Base-by-base conservation (phyloP, 108 stramenopile genomes). In the Parietichytrium sp. region DNA sequence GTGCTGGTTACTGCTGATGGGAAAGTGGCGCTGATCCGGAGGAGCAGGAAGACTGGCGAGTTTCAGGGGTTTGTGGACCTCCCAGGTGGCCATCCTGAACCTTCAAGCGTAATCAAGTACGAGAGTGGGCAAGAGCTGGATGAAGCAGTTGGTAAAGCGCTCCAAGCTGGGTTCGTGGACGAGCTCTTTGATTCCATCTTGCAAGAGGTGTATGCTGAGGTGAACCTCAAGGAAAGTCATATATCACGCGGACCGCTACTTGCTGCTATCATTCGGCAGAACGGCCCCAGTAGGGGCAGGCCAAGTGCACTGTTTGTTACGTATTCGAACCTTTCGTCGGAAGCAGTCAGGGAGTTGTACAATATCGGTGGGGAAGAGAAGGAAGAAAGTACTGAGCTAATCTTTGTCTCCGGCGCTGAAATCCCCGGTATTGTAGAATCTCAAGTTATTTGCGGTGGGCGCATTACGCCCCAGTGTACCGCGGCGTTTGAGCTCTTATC, bases 31-130 rank as follows among this genome's bases (percentile, higher is more conserved):
- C 3, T 72, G 10, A 25, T 72, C 15, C 61, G 25, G 15, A 33
- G 61, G 13, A 72, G 61, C 20, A 33, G 23, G 12, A 10, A 8
- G 0, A 72, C 61, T 6, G 61, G 61, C 20, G 61, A 72, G 42
- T 72, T 45, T 45, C 61, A 72, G 45, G 61, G 61, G 2, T 72
- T 72, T 27, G 38, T 72, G 33, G 61, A 72, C 33, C 61, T 72
- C 6, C 61, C 61, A 6, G 61, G 61, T 7, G 61, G 61, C 10
- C 61, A 72, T 45, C 61, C 61, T 2, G 61, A 72, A 45, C 61
- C 61, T 0, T 36, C 33, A 6, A 33, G 61, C 33, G 16, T 50
- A 18, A 50, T 50, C n/a, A 16, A 50, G n/a, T 33, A 23, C 10
- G 20, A 72, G 3, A n/a, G 10, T 33, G 23, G 15, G 10, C 18